Base-by-base conservation (phyloP, 208 protist species). In the Leishmania turanica region DNA sequence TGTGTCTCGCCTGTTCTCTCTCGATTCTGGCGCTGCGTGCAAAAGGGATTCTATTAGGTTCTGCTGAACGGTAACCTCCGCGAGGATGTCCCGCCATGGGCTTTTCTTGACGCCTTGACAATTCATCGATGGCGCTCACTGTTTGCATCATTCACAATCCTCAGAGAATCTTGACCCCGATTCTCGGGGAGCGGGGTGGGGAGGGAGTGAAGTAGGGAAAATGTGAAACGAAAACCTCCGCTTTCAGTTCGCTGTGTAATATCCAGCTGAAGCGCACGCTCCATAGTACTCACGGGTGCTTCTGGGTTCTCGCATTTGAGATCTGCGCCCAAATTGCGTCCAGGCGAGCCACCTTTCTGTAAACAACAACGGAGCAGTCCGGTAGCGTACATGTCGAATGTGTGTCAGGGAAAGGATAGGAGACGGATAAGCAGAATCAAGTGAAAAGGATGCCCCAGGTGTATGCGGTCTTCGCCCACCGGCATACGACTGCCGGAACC, bases 41-140 rank as follows among this genome's bases (percentile, higher is more conserved):
- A 88, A 45, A 54, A 88, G 53, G 2, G 78, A 77, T 13, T 85
- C 70, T 7, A 90, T 58, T 2, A 88, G 62, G 9, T 79, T 82
- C 42, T 79, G 87, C 45, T 90, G 84, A 45, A 75, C 72, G 40
- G 78, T 75, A 7, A 88, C 72, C 51, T 90, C 84, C 7, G 69
- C 71, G 4, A 88, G 78, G 31, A 86, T 74, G 9, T 90, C 84
- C 19, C 74, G 73, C 82, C 82, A 86, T 3, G 37, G 64, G 45
- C 74, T 77, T 53, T 65, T 77, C 58, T 49, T 77, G 24, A 19
- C 4, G 34, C 51, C 17, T 24, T 68, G 37, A 15, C 3, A 17
- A 66, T 77, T 49, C 74, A 77, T 77, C 56, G 74, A 77, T 64
- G 21, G 15, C 15, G 54, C 58, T 42, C n/a, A 51, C 40, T 58